Percentiles rank a stretch among this genome's conserved stretches.
Evolutionary conservation across 495 filamentous ascomycete species (phyloP).

Genomic region (Parathielavia appendiculata): DNA sequence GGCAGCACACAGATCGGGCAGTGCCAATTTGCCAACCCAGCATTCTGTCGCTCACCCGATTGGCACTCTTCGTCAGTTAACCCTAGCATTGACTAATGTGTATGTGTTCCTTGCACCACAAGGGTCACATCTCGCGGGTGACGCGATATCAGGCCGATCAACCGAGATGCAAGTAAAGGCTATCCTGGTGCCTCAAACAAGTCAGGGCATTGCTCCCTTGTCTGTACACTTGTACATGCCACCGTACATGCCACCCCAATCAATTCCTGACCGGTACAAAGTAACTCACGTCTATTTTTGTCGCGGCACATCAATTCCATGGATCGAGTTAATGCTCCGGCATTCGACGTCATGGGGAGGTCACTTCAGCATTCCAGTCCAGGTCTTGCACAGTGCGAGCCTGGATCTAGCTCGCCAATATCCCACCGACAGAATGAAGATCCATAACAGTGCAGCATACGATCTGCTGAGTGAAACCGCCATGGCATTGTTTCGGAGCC

Average conservation of each 20-base stretch:
- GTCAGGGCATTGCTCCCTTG: no score
- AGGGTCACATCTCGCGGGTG: not conserved
- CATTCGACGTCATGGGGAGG: no score
- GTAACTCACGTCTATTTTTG: slow-evolving; percentile 13
- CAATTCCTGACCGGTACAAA: not conserved
- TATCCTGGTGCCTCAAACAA: not conserved
- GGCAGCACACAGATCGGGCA: not conserved
- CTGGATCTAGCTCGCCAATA: no score
- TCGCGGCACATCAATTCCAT: not conserved
- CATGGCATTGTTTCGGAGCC: not conserved
- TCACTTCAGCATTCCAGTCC: no score
- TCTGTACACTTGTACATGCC: no score
- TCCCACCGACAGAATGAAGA: not conserved
- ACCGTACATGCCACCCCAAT: not conserved
- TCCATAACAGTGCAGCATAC: not conserved
- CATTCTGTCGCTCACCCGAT: not conserved
- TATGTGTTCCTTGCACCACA: not conserved
- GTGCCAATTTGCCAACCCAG: not conserved
- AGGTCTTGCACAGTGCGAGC: no score
- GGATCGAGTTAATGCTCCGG: no score
- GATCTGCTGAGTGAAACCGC: not conserved
- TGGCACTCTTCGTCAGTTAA: not conserved
- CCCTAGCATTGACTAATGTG: not conserved
- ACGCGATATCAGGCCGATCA: slow-evolving; percentile 7
- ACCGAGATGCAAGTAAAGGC: not conserved